Percentiles rank a stretch among this genome's conserved stretches.
Conservation (phyloP, 305 asterid species). For the Withania somnifera region DNA sequence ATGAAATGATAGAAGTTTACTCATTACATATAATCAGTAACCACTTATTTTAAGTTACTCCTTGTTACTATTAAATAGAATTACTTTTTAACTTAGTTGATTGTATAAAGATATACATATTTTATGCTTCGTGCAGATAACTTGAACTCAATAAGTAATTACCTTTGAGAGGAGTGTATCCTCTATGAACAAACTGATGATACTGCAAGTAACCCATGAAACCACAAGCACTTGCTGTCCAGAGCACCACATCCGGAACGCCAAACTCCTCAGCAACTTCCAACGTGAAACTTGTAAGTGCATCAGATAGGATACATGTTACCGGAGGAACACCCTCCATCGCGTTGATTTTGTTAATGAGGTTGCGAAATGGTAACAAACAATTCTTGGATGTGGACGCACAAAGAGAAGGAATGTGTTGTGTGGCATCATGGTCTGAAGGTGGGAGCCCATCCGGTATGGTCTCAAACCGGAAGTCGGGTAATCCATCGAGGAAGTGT, state of each 20-base stretch:
- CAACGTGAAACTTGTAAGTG: conserved; percentile 33
- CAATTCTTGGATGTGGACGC: background rate
- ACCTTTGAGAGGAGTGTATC: conserved; percentile 1
- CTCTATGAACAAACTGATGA: conserved; percentile 24
- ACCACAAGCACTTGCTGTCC: conserved; percentile 46
- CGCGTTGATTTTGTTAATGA: background rate
- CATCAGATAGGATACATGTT: conserved; percentile 15
- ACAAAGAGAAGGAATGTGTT: background rate
- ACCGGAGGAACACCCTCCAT: background rate
- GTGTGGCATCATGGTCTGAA: background rate
- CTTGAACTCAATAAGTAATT: no score
- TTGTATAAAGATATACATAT: no score
- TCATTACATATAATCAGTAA: no score
- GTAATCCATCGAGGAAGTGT: background rate
- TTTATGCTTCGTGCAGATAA: no score
- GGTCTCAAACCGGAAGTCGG: background rate
- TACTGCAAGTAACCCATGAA: conserved; percentile 34
- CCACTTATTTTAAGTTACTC: no score
- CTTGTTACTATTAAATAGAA: no score
- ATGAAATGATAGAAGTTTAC: no score
- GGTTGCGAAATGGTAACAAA: background rate
- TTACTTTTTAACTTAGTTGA: no score
- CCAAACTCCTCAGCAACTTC: conserved; percentile 35
- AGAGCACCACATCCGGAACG: conserved; percentile 35
- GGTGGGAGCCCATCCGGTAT: background rate